Percentiles rank a stretch among this genome's conserved stretches.
These are phyloP conservation scores for Mortierella sp. DNA, from an alignment of 371 early-diverging fungal species.

Conservation along the genomic window DNA sequence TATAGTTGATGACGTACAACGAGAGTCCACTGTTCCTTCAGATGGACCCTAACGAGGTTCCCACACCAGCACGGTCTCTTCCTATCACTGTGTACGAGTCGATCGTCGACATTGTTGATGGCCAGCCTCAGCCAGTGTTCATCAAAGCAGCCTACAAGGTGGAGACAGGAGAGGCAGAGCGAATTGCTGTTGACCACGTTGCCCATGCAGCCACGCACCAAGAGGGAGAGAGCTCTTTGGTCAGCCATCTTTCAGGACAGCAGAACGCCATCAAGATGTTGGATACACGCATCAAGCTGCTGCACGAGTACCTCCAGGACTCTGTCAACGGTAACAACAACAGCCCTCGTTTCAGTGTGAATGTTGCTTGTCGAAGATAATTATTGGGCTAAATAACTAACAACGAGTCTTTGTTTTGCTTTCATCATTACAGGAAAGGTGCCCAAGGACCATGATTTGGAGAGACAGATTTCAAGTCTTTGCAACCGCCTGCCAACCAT, in stretches of 20 bases:
- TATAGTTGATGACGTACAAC: constrained; percentile 77
- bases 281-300: constrained; percentile 74
- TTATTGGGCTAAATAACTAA: neutral
- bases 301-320: constrained; percentile 81
- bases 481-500: constrained; percentile 82
- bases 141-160: constrained; percentile 79
- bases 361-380: neutral
- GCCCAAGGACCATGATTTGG: constrained; percentile 80
- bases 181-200: constrained; percentile 90
- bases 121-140: constrained; percentile 73
- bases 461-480: constrained; percentile 84
- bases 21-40: constrained; percentile 86
- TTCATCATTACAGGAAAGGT: constrained; percentile 42
- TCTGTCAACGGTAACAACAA: constrained; percentile 63
- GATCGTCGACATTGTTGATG: constrained; percentile 76
- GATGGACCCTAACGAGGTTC: constrained; percentile 73
- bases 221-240: constrained; percentile 66
- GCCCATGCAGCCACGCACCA: constrained; percentile 77
- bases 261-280: constrained; percentile 90
- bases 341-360: neutral
- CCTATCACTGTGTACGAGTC: constrained; percentile 89
- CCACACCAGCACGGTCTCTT: constrained; percentile 67
- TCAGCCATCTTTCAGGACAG: constrained; percentile 82
- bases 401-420: neutral
- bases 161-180: constrained; percentile 88